Conservation (phyloP, 805 yeast genomes). For the Kazachstania africana region DNA sequence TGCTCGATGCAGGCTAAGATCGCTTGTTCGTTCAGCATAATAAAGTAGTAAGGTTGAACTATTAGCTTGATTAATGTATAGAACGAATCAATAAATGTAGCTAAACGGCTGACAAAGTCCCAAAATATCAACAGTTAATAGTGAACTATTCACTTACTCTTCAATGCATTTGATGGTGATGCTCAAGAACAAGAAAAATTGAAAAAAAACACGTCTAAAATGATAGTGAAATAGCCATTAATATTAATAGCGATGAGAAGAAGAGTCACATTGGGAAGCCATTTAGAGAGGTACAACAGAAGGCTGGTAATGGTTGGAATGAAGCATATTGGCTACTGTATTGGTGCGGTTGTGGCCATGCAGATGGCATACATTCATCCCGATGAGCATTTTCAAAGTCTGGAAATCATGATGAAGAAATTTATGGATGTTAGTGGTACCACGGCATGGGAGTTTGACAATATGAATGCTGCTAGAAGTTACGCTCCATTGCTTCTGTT, state of each 20-base stretch:
- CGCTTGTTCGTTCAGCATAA: conserved; percentile 34
- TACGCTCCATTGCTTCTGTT: conserved; percentile 52
- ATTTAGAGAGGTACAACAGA: too few species aligned
- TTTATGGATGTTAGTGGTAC: conserved; percentile 14
- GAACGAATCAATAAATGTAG: too few species aligned
- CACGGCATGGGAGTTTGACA: conserved; percentile 76
- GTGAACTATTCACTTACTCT: too few species aligned
- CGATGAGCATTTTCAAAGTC: conserved; percentile 91
- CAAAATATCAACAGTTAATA: too few species aligned
- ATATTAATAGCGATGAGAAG: too few species aligned
- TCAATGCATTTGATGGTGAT: too few species aligned
- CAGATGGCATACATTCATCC: conserved; percentile 88
- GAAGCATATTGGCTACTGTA: not conserved
- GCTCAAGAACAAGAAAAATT: too few species aligned
- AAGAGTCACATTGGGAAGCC: too few species aligned
- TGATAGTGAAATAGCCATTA: too few species aligned
- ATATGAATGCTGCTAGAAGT: conserved; percentile 44
- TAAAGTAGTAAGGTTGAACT: not conserved
- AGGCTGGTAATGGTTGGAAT: too few species aligned
- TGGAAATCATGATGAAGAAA: conserved; percentile 44
- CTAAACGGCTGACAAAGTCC: too few species aligned
- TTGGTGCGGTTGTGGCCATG: conserved; percentile 41
- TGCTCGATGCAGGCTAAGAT: conserved; percentile 40
- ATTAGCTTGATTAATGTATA: not conserved
- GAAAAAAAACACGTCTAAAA: too few species aligned